Conservation (phyloP, 2,329 filamentous ascomycete genomes). For the Phyllachora maydis region DNA sequence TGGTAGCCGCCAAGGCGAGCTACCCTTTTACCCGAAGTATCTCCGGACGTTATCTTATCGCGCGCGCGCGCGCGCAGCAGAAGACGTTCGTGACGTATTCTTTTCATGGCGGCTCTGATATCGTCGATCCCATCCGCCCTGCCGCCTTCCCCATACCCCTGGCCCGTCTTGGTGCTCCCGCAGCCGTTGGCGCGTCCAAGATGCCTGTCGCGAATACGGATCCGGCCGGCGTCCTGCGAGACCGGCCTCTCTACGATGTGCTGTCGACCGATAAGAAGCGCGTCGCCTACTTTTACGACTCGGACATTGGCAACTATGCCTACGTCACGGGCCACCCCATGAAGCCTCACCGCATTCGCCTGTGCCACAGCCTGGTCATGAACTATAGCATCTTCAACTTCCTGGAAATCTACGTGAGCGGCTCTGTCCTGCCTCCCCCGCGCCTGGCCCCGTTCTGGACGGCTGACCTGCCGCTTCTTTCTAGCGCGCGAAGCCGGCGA, state of each 20-base stretch:
- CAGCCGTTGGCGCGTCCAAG: conserved; percentile 1
- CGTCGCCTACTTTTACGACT: conserved; percentile 96
- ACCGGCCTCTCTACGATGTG: conserved; percentile 23
- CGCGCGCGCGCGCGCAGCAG: too few relatives aligned
- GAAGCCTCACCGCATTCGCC: conserved; percentile 90
- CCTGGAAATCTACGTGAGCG: conserved; percentile 82
- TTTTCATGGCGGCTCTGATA: too few relatives aligned
- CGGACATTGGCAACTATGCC: conserved; percentile 94
- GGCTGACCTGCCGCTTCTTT: conserved; percentile 1
- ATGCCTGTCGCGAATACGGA: conserved; percentile 11
- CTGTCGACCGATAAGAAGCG: conserved; percentile 40
- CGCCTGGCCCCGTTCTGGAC: conserved; percentile 7
- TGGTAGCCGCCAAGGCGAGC: too few relatives aligned
- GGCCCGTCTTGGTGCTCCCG: too few relatives aligned
- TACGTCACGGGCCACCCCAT: conserved; percentile 95
- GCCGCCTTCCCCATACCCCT: not conserved
- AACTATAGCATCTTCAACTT: conserved; percentile 91
- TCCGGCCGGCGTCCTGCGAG: conserved; percentile 16
- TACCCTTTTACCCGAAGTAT: too few relatives aligned
- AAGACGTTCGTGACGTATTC: too few relatives aligned
- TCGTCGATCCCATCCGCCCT: too few relatives aligned
- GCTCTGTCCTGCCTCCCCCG: conserved; percentile 10
- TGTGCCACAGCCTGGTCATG: conserved; percentile 91
- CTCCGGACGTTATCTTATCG: too few relatives aligned
- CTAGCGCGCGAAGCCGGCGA: conserved; percentile 70